Base-by-base conservation (phyloP, 2,329 filamentous ascomycete genomes). In the Graphilbum fragrans region DNA sequence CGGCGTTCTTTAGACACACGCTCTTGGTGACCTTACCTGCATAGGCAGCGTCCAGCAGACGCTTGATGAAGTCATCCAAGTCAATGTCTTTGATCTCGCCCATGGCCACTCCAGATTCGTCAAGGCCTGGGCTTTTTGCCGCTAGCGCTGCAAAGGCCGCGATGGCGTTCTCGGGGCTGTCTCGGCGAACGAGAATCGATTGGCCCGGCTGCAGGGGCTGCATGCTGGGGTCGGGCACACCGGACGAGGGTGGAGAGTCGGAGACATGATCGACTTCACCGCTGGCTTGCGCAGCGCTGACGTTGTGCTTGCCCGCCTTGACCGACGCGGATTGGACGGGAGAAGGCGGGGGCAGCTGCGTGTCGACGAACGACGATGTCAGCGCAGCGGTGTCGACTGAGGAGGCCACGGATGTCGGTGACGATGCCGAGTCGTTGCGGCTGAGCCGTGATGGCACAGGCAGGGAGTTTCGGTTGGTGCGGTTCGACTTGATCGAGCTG, bases 21-120 rank as follows among this genome's bases (percentile, higher is more conserved):
- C 87, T 86, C 70, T 98, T 98, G 47, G 92, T 96, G 52, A 95
- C 86, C 62, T 98, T 98, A 50, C 87, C 87, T 35, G 87, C 84
- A 57, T 98, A 98, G 12, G 85, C 92, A 10, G 92, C 90, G 60
- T 98, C 92, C 41, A 98, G 69, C 35, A 98, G 74, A 35, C 92
- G 80, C 54, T 88, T 87, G 57, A 98, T 98, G 70, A 94, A 95
- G 57, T 98, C 92, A 56, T 98, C 92, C 23, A 98, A 69, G 58
- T 98, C 92, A 51, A 92, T 85, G 29, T 88, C 78, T 60, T 94
- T 94, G 55, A 96, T 76, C 19, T 93, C 86, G 42, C 83, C 79
- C 72, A 96, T 93, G 47, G 85, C 83, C 62, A 94, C 83, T 41
- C 64, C 67, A 8, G 63, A 31, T 16, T 46, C 48, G 19, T 49